Base-by-base conservation (phyloP, 257 asterid species). In the Plantago ovata region DNA sequence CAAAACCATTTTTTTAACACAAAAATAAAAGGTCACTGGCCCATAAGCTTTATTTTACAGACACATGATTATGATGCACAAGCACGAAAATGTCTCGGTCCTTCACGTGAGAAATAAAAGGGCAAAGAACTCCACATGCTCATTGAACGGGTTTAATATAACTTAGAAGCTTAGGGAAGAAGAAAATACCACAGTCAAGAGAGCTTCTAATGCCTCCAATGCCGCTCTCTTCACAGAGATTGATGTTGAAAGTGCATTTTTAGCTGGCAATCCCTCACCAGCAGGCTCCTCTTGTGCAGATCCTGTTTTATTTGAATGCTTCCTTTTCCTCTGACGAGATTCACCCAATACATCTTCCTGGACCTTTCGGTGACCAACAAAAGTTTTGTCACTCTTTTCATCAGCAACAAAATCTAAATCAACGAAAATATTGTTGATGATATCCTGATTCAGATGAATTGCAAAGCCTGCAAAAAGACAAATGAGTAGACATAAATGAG, bases 171-270 rank as follows among this genome's bases (percentile, higher is more conserved):
- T 16, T 50, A 44, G 24, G 21, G 28, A 44, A 2, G 14, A 53
- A 38, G 53, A 55, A 63, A 81, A 51, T 75, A 92, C 98, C 91
- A 81, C 84, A 55, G 75, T 76, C 22, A 93, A 73, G 69, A 93
- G 92, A 53, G 88, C 70, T 70, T 88, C 95, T 63, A 88, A 73
- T 38, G 83, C 76, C 83, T 88, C 94, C 72, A 92, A 41, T 15
- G 96, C 96, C 46, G 98, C 94, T 67, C 84, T 76, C 81, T 74
- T 85, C 68, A 85, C 68, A 59, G 87, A 62, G 55, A 80, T 54
- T 60, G 86, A 79, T 55, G 77, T 62, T 66, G 38, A 56, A 48
- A 58, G 69, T 46, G 68, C 62, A 36, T 41, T 47, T 70, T 71
- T 85, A 42, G 60, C 70, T 70, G 77, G 83, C 49, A 68, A 55